Evolutionary conservation across 2,329 filamentous ascomycete genomes (phyloP), one percentile per base, ranked within the genome.

Genomic region (Venturia pyrina): DNA sequence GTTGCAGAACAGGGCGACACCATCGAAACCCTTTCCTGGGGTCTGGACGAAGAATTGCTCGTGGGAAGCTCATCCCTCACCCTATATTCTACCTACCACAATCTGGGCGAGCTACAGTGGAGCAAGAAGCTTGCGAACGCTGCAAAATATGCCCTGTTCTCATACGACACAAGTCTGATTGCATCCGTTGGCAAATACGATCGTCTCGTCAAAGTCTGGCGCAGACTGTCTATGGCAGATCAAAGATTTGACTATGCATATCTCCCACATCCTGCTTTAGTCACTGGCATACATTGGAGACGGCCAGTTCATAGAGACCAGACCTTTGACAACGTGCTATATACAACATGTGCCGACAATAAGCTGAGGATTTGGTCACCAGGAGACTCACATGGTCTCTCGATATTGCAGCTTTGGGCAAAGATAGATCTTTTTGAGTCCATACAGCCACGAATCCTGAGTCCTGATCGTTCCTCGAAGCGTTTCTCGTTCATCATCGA

Each of bases 181-280:
- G 93, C 92, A 21, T 93, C 90, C 1, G 85, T 89, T 15, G 89
- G 91, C 53, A 80, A 82, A 62, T 86, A 90, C 73, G 95, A 98
- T 75, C 84, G 88, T 63, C 79, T 98, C 24, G 87, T 96, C 70
- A 98, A 99, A 78, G 85, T 98, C 71, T 99, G 96, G 95, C 86
- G 92, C 69, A 85, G 93, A 64, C 97, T 93, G 73, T 91, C 91
- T 17, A 84, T 86, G 0, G 88, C 91, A 66, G 89, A 96, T 70
- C 89, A 91, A 48, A 84, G 89, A 66, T 98, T 98, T 76, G 93
- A 98, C 71, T 88, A 96, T 71, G 87, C 88, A 37, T 98, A 98
- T 76, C 85, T 99, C 1, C 82, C 87, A n/a, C 95, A 99, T 74
- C 90, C 91, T 0, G 82, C 85, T 34, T 78, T 88, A 0, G 87